These are phyloP conservation scores for Breviolum minutum DNA, from an alignment of 73 alveolate genomes.

Conservation along the genomic window DNA sequence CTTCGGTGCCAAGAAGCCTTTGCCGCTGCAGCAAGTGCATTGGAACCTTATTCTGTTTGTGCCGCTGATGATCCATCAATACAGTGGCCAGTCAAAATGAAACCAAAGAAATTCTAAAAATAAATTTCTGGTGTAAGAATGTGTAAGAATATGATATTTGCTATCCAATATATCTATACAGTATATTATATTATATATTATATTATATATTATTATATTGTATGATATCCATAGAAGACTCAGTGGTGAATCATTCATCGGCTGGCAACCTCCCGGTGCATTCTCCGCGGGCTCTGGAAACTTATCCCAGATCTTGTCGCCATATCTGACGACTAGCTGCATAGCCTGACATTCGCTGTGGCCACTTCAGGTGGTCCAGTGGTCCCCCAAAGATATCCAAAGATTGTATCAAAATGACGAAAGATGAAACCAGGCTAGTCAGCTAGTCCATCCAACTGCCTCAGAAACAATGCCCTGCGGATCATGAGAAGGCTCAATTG, in stretches of 20 bases:
- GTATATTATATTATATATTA: no score
- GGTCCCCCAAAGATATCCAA: background rate
- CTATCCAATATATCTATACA: no score
- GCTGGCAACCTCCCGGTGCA: constrained; percentile 40
- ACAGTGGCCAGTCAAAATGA: background rate
- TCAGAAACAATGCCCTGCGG: constrained; percentile 89
- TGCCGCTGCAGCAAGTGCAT: constrained; percentile 85
- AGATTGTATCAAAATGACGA: background rate
- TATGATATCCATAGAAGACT: no score
- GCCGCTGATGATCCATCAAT: background rate
- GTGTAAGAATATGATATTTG: no score
- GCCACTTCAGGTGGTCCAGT: background rate
- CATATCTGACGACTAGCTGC: constrained; percentile 93
- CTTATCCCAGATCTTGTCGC: constrained; percentile 93
- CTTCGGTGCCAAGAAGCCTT: constrained; percentile 24
- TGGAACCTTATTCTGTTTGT: background rate
- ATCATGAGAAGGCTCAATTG: constrained; percentile 83
- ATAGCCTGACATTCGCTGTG: constrained; percentile 18
- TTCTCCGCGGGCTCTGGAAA: constrained; percentile 91
- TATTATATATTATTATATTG: no score
- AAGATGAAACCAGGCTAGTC: background rate
- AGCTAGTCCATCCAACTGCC: background rate
- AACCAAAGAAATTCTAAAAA: no score
- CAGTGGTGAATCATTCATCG: background rate
- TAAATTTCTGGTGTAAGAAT: no score